Base-by-base conservation (phyloP, 495 filamentous ascomycete species). In the Penicillium longicatenatum region DNA sequence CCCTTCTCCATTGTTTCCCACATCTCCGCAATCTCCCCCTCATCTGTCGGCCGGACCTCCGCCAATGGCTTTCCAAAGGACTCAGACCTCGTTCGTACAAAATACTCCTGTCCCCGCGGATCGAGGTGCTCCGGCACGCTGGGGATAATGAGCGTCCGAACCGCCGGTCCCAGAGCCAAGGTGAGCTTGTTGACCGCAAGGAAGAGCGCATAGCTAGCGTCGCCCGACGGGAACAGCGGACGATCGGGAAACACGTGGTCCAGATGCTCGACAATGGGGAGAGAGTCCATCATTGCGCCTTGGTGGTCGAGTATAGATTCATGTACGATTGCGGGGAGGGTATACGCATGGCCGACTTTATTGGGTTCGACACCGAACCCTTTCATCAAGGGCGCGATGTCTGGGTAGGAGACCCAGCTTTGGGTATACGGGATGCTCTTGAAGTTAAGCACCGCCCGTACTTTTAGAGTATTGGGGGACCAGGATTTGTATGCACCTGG, bases 121-220 rank as follows among this genome's bases (percentile, higher is more conserved):
- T 75, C 73, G 43, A 75, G 55, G 8, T 57, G 17, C 3, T 63
- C 52, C n/a, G 55, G 48, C 3, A 71, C 65, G 6, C 42, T 60
- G 2, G 71, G 67, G 6, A 72, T 26, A 9, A 72, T 30, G n/a
- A 67, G 22, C 6, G 33, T 4, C 12, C 35, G 33, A 20, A 61
- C 31, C 5, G 14, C 52, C 0, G 53, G 53, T 2, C 24, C 7
- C 17, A 66, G 41, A 0, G 20, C 12, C 3, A n/a, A 5, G 6
- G 75, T 76, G 35, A 86, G 72, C 62, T 87, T 86, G 63, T 79
- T 17, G 22, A 73, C 65, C 2, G 67, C 65, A 0, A 68, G 6
- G 0, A 53, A 12, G 12, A 73, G 51, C 12, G 70, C 60, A 42
- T 66, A 68, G 51, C 70, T 71, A 11, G 70, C 65, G 42, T 70